Percentiles rank a stretch among this genome's conserved stretches.
Conservation (phyloP, 2,329 filamentous ascomycete species). For the Calonectria crousiana region DNA sequence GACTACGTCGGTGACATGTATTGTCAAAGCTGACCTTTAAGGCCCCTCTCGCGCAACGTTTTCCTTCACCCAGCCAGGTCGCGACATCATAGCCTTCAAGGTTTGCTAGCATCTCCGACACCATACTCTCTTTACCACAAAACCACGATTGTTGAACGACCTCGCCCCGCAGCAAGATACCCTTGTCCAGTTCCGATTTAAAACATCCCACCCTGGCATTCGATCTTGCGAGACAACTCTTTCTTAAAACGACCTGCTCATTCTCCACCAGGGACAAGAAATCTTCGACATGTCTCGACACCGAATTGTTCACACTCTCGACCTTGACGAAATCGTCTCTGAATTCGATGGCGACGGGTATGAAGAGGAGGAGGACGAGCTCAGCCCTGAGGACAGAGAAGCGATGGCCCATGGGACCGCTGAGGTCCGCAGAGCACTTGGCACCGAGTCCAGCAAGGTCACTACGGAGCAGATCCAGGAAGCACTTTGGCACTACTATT, state of each 20-base stretch:
- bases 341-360: slow-evolving; percentile 63
- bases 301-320: slow-evolving; percentile 55
- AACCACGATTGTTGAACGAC: neutral
- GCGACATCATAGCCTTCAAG: neutral
- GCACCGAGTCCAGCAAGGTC: slow-evolving; percentile 67
- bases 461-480: slow-evolving; percentile 82
- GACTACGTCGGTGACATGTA: slow-evolving; percentile 16
- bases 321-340: slow-evolving; percentile 61
- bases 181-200: neutral
- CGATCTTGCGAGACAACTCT: neutral
- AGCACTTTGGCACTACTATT: slow-evolving; percentile 95
- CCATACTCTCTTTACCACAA: neutral
- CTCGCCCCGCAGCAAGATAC: neutral
- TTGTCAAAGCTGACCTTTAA: slow-evolving; percentile 23
- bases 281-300: slow-evolving; percentile 41
- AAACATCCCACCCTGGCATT: neutral
- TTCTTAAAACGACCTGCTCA: neutral
- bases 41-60: neutral
- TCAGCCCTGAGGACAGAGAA: slow-evolving; percentile 61
- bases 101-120: neutral
- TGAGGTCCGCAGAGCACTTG: slow-evolving; percentile 76
- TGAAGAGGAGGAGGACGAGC: slow-evolving; percentile 59
- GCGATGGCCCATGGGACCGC: slow-evolving; percentile 74
- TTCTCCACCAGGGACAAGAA: neutral
- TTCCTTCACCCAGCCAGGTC: neutral